phyloP scores from a whole-genome alignment of 1,284 basidiomycete species.

The Phylloporus gajari region DNA sequence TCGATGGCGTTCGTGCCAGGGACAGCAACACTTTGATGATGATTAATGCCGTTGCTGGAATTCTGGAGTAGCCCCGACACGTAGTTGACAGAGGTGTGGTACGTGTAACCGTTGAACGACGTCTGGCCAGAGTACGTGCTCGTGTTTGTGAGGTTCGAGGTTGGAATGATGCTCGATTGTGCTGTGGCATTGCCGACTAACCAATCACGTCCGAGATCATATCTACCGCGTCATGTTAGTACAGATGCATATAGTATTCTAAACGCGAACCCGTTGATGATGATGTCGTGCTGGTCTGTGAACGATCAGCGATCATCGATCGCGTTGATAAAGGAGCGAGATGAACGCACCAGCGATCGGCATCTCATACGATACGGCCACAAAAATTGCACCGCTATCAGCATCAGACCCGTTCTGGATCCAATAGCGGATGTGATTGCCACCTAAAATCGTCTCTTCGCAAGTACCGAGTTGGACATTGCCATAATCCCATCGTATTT shows the following conservation, averaged over 20 bases:
- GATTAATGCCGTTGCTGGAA: slow-evolving; percentile 82
- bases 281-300: slow-evolving; percentile 62
- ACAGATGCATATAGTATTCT: not conserved
- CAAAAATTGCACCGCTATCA: slow-evolving; percentile 83
- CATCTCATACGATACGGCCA: slow-evolving; percentile 83
- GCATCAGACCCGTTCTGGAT: slow-evolving; percentile 73
- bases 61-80: slow-evolving; percentile 75
- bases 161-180: slow-evolving; percentile 60
- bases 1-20: slow-evolving; percentile 77
- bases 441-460: slow-evolving; percentile 86
- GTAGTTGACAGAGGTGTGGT: slow-evolving; percentile 75
- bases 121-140: slow-evolving; percentile 69
- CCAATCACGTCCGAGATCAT: slow-evolving; percentile 78
- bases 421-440: slow-evolving; percentile 94
- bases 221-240: slow-evolving; percentile 46
- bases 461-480: slow-evolving; percentile 83
- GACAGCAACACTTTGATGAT: slow-evolving; percentile 69
- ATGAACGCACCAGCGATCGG: slow-evolving; percentile 62
- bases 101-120: slow-evolving; percentile 70
- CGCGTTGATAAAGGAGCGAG: not conserved
- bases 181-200: slow-evolving; percentile 83
- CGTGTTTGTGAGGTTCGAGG: slow-evolving; percentile 59
- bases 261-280: slow-evolving; percentile 61
- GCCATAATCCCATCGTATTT: slow-evolving; percentile 84
- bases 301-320: not conserved